These are phyloP conservation scores for Coelastrella sp. DNA, from an alignment of 139 green algal genomes.

Conservation along the genomic window DNA sequence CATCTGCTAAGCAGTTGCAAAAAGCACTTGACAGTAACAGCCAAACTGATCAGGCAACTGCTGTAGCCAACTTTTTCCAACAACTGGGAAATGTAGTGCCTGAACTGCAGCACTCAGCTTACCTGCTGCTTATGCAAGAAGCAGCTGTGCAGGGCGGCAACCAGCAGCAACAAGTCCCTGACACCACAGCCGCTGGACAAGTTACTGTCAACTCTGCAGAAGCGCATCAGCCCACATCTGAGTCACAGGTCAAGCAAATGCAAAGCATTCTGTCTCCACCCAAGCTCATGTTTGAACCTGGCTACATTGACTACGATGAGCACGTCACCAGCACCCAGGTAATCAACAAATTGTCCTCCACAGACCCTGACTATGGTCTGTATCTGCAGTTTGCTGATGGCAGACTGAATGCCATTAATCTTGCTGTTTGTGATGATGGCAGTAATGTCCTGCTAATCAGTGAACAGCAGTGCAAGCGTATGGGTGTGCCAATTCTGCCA, in stretches of 20 bases:
- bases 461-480: neutral
- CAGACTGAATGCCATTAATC: neutral
- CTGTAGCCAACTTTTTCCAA: neutral
- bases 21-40: too few relatives aligned
- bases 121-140: too few relatives aligned
- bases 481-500: neutral
- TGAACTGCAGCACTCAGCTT: neutral
- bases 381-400: neutral
- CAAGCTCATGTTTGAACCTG: neutral
- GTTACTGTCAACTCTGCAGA: neutral
- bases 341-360: neutral
- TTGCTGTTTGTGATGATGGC: neutral
- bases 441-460: neutral
- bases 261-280: neutral
- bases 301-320: neutral
- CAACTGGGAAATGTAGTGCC: neutral
- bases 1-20: neutral
- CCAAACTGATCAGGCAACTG: neutral
- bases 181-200: too few relatives aligned
- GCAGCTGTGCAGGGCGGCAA: too few relatives aligned
- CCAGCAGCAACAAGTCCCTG: too few relatives aligned
- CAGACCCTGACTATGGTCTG: neutral
- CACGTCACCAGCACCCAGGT: neutral
- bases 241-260: neutral
- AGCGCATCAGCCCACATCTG: neutral